These are phyloP conservation scores for Neurospora sp. DNA, from an alignment of 495 filamentous ascomycete species.

Conservation along the genomic window DNA sequence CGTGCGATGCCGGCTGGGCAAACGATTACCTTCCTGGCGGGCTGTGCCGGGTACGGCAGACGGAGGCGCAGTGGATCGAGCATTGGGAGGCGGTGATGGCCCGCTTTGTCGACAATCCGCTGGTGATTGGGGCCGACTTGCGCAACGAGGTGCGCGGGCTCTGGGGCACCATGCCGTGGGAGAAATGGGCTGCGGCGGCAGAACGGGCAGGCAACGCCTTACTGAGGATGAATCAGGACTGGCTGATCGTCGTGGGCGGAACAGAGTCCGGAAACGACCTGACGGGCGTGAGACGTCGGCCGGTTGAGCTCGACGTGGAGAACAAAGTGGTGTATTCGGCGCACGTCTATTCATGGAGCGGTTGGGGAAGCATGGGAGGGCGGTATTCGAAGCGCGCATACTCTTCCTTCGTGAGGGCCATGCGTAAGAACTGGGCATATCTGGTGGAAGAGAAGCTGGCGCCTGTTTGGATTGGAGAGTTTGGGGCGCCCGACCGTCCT, in stretches of 20 bases:
- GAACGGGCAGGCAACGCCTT: slow-evolving; percentile 45
- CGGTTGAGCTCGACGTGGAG: slow-evolving; percentile 40
- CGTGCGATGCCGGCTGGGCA: slow-evolving; percentile 48
- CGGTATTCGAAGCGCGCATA: slow-evolving; percentile 44
- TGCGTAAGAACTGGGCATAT: slow-evolving; percentile 53
- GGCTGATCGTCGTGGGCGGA: slow-evolving; percentile 53
- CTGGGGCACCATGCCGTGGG: slow-evolving; percentile 55
- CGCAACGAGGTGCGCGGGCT: slow-evolving; percentile 52
- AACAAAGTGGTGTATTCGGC: slow-evolving; percentile 49
- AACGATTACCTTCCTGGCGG: slow-evolving; percentile 43
- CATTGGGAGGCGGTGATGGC: slow-evolving; percentile 52
- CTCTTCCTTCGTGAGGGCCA: slow-evolving; percentile 43
- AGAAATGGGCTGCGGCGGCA: slow-evolving; percentile 46
- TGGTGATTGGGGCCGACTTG: slow-evolving; percentile 49
- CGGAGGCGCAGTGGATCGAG: slow-evolving; percentile 47
- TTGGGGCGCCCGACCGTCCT: slow-evolving; percentile 42
- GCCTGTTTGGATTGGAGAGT: slow-evolving; percentile 53
- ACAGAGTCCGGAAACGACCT: slow-evolving; percentile 51
- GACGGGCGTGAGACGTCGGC: slow-evolving; percentile 35
- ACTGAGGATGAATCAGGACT: slow-evolving; percentile 45
- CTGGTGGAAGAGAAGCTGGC: slow-evolving; percentile 45
- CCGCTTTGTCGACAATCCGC: slow-evolving; percentile 37
- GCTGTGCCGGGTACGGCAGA: slow-evolving; percentile 44
- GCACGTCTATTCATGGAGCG: slow-evolving; percentile 54
- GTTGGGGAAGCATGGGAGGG: slow-evolving; percentile 46